Evolutionary conservation across 768 basidiomycete species (phyloP), one percentile per base, ranked within the genome.

Genomic region (Postia placenta): DNA sequence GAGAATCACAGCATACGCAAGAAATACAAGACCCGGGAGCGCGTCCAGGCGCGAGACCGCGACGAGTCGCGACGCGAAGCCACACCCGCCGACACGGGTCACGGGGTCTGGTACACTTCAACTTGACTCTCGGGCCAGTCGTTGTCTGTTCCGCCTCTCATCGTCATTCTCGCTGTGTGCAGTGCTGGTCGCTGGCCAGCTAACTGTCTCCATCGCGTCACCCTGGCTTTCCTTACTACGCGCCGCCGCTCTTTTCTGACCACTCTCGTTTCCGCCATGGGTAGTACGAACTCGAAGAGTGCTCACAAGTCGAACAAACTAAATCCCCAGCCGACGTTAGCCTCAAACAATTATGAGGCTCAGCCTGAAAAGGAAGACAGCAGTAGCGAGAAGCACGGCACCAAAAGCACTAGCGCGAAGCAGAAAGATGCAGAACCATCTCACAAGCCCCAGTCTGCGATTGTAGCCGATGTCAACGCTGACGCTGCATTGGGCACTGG

Each of bases 401-500:
- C 14, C 47, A 48, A 41, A 26, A 11, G 22, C 22, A 39, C 19
- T 25, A 38, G 25, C 20, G 11, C 39, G 14, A 48, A 40, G 36
- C 5, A 7, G 14, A 30, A 41, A 20, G 26, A 45, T 5, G 17
- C 23, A 11, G 30, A 36, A 20, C 11, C 39, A 7, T 42, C 52
- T 24, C 11, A 47, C 15, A 60, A 52, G 43, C 17, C 43, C n/a
- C 30, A 45, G 7, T 26, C 26, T 12, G 53, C 54, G 44, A 43
- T 36, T 38, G 26, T 45, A 4, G 24, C 59, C 6, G 54, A 61
- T 35, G 51, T 58, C n/a, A 54, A 64, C 28, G 60, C 48, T 12
- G 56, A 74, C 5, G 64, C 69, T 36, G 63, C 80, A 38, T 75
- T 77, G 20, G 74, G 76, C 41, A 71, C 69, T 41, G 71, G 69